These are phyloP conservation scores for Teratosphaeria pseudoeucalypti DNA, from an alignment of 2,329 filamentous ascomycete genomes.

Conservation along the genomic window DNA sequence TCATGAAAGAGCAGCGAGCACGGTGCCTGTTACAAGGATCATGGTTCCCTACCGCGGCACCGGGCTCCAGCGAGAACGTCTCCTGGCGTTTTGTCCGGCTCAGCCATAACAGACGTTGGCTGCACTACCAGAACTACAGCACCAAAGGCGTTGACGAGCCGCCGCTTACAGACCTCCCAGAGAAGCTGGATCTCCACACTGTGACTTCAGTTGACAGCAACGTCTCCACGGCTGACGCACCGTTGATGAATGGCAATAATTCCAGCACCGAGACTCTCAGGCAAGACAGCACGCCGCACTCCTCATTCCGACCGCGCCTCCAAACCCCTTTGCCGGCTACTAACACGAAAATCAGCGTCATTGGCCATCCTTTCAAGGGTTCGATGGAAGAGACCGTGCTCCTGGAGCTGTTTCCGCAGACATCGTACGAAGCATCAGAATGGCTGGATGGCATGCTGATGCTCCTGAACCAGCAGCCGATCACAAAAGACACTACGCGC, in stretches of 20 bases:
- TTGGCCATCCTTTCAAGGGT: constrained; percentile 39
- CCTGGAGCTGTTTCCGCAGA: constrained; percentile 71
- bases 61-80: neutral
- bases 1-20: constrained; percentile 93
- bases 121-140: constrained; percentile 83
- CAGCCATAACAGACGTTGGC: constrained; percentile 78
- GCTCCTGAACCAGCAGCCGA: constrained; percentile 87
- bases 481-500: constrained; percentile 93
- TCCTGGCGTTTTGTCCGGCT: constrained; percentile 74
- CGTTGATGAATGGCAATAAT: constrained; percentile 35
- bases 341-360: constrained; percentile 83
- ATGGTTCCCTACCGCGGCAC: constrained; percentile 63
- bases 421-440: constrained; percentile 77
- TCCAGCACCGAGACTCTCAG: constrained; percentile 16
- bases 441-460: constrained; percentile 95
- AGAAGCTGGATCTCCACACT: constrained; percentile 76
- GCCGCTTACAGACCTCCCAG: constrained; percentile 58
- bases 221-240: constrained; percentile 56
- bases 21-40: constrained; percentile 77
- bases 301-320: neutral
- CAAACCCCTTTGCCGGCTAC: constrained; percentile 18
- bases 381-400: constrained; percentile 53
- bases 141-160: constrained; percentile 46
- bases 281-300: constrained; percentile 1
- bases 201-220: constrained; percentile 94